Conservation (phyloP, 495 filamentous ascomycete species). For the Neurospora sp. region DNA sequence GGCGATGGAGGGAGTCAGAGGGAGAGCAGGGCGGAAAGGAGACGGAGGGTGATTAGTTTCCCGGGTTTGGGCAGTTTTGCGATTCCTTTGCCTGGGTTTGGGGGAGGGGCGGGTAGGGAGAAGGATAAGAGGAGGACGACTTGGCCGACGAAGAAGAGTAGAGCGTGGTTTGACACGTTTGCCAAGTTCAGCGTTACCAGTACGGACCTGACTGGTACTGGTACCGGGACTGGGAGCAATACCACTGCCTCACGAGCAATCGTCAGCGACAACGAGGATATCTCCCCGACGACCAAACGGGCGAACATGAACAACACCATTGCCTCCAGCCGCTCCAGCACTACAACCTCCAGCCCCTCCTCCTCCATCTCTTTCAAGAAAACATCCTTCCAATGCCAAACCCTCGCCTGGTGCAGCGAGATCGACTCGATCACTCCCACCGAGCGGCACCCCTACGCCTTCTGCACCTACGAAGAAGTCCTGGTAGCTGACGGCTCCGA, state of each 20-base stretch:
- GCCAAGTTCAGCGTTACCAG: constrained; percentile 17
- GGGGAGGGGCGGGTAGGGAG: background rate
- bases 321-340: background rate
- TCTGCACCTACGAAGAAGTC: constrained; percentile 24
- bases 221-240: background rate
- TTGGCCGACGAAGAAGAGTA: constrained; percentile 20
- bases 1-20: background rate
- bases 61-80: background rate
- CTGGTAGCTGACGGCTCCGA: constrained; percentile 1
- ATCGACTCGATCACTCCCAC: constrained; percentile 13
- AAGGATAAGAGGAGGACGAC: constrained; percentile 10
- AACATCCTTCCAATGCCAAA: constrained; percentile 21
- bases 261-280: background rate
- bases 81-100: background rate
- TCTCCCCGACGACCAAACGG: background rate
- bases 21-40: background rate
- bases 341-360: background rate
- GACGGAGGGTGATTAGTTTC: background rate
- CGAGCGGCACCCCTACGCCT: constrained; percentile 18
- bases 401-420: constrained; percentile 24
- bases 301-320: background rate
- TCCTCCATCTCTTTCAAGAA: constrained; percentile 17
- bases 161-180: constrained; percentile 25
- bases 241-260: background rate
- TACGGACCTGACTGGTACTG: background rate